Conservation (phyloP, 371 early-diverging fungal genomes). For the Syncephalastrum monosporum region DNA sequence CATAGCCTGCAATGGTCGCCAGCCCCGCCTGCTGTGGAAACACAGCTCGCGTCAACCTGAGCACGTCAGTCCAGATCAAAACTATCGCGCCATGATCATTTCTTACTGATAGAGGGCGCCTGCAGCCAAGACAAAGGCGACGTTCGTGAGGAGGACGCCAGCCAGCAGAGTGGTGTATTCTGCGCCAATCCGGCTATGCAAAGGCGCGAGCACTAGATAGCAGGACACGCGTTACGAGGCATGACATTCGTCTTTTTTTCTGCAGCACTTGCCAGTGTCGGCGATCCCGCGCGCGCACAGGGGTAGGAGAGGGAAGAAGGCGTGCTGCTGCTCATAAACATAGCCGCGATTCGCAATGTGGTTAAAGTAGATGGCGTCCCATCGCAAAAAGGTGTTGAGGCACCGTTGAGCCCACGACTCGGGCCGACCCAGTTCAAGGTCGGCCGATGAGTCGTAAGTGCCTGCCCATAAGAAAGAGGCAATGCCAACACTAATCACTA, state of each 20-base stretch:
- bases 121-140: conserved; percentile 76
- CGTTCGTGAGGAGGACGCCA: conserved; percentile 74
- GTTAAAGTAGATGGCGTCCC: conserved; percentile 93
- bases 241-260: not conserved
- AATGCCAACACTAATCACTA: conserved; percentile 22
- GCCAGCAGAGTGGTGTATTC: conserved; percentile 53
- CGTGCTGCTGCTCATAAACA: conserved; percentile 86
- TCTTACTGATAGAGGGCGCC: conserved; percentile 67
- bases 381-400: conserved; percentile 69
- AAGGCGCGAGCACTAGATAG: conserved; percentile 39
- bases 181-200: conserved; percentile 40
- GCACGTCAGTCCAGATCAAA: not conserved
- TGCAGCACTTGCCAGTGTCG: conserved; percentile 37
- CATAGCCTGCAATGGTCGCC: conserved; percentile 67
- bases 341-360: conserved; percentile 84
- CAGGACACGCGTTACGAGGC: not conserved
- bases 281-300: conserved; percentile 52
- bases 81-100: not conserved
- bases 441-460: conserved; percentile 45
- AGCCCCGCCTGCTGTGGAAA: conserved; percentile 51
- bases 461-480: conserved; percentile 24
- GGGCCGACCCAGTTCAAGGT: conserved; percentile 21
- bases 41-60: conserved; percentile 45
- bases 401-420: conserved; percentile 11
- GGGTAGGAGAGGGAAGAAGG: conserved; percentile 91